Evolutionary conservation across 495 filamentous ascomycete genomes (phyloP), one percentile per base, ranked within the genome.

Genomic region (Lichina pygmaea): DNA sequence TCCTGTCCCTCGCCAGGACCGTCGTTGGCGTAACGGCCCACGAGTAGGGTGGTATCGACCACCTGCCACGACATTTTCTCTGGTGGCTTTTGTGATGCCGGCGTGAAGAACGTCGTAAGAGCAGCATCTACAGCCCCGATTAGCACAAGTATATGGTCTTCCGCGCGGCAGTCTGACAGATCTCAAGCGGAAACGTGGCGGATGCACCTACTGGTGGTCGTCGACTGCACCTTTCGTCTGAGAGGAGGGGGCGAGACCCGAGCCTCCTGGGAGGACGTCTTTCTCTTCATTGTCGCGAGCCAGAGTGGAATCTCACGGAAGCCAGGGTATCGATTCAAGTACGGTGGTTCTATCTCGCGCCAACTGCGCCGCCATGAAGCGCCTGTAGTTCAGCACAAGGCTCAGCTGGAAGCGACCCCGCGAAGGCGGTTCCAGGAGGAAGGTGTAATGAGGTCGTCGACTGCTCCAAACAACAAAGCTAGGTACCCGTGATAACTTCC

Each of bases 51-150:
- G 9, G 66, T 75, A 50, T 70, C 74, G 8, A 79, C 52, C 34
- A 71, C 64, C 30, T 67, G 63, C 83, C 91, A 95, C n/a, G 60
- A 67, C 31, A 78, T 72, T 34, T 69, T 72, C 33, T 83, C 77
- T 6, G 81, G 83, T 42, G 77, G 71, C 60, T 93, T 95, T 55
- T 93, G 68, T 6, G 84, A 93, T 0, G 66, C 55, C 0, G 89
- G 85, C 0, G 75, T 93, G 62, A 99, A 94, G 61, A 99, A 99
- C 34, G 67, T 81, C 10, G 77, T 67, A 8, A 91, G 74, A 0
- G 75, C 65, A 32, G 52, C 57, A 65, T 83, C 65, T 82, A 62
- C 66, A 43, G 16, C 30, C 15, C 11, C 44, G 17, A 6, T 39
- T 42, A 48, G 39, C 44, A 49, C 4, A 4, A 24, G 24, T 24